Percentiles rank a stretch among this genome's conserved stretches.
Evolutionary conservation across 108 stramenopile species (phyloP).

Genomic region (Chaetoceros tenuissimus): DNA sequence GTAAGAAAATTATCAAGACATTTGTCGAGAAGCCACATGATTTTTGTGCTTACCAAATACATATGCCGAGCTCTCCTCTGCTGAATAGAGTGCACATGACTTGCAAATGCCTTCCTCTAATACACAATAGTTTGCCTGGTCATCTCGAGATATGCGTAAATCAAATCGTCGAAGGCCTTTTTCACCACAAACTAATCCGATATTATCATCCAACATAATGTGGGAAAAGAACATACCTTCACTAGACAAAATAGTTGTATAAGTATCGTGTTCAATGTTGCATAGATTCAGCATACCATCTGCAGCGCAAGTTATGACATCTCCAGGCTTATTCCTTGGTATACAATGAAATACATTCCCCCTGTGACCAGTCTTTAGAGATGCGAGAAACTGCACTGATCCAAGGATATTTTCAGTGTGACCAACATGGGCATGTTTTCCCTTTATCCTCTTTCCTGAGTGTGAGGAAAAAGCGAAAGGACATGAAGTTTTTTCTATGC

Average conservation of each 20-base stretch:
- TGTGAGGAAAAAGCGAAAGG: slow-evolving; percentile 47
- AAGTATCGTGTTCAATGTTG: slow-evolving; percentile 45
- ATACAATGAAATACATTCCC: slow-evolving; percentile 75
- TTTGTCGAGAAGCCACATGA: not conserved
- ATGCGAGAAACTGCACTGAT: slow-evolving; percentile 47
- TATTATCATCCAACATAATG: slow-evolving; percentile 48
- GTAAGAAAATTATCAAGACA: not conserved
- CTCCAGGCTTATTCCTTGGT: slow-evolving; percentile 47
- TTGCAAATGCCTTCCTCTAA: slow-evolving; percentile 36
- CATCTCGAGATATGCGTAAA: slow-evolving; percentile 54
- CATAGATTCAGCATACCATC: slow-evolving; percentile 62
- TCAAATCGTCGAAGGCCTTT: slow-evolving; percentile 66
- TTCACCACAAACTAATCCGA: slow-evolving; percentile 69
- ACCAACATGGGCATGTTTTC: slow-evolving; percentile 3
- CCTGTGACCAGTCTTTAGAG: slow-evolving; percentile 58
- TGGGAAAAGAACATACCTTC: slow-evolving; percentile 72
- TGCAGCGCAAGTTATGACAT: slow-evolving; percentile 68
- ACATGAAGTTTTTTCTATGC: slow-evolving; percentile 46
- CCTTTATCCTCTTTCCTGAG: not conserved
- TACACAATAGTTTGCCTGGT: slow-evolving; percentile 38
- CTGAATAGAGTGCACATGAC: slow-evolving; percentile 48
- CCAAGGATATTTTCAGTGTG: slow-evolving; percentile 24
- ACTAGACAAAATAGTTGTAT: slow-evolving; percentile 12
- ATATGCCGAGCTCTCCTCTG: slow-evolving; percentile 51
- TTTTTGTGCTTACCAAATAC: slow-evolving; percentile 42